Evolutionary conservation across 2,329 filamentous ascomycete genomes (phyloP), one percentile per base, ranked within the genome.

Genomic region (Phyllosticta capitalensis): DNA sequence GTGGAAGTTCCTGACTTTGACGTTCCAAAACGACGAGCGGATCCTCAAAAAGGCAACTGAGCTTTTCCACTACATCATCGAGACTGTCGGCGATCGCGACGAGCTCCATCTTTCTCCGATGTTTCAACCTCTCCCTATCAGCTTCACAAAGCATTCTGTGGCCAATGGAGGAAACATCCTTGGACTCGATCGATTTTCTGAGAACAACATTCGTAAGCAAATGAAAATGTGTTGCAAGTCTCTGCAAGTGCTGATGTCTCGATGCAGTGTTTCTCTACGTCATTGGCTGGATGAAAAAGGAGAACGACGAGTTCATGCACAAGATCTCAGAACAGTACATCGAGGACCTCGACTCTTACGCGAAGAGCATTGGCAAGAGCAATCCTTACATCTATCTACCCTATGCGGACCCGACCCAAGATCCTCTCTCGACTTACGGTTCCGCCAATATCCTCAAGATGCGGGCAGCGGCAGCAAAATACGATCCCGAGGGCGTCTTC

Each of bases 51-150:
- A 72, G 52, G 72, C 72, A 5, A 68, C 74, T 48, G 70, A 70
- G 58, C 71, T 77, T 57, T 76, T 78, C 64, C 65, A 69, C 51
- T 68, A 71, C 12, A 70, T 77, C 60, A 68, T 75, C 51, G 66
- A 66, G 26, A 68, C 65, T 45, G 61, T 72, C 56, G 70, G 70
- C 24, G 55, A 57, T 2, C 30, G 53, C 26, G 54, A 49, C 2
- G 61, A 63, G 55, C 66, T 65, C 55, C 60, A 62, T 51, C 63
- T 61, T 38, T 63, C 63, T 38, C 64, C 63, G 1, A 57, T 65
- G 54, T 58, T 65, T 54, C 63, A 64, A 50, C 56, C 62, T 21
- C 48, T 65, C 12, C 66, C 65, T 5, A 51, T 57, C 6, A 50
- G 61, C 20, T 64, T 63, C 28, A 48, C 55, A 1, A 20, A 61